Evolutionary conservation across 495 filamentous ascomycete genomes (phyloP).

Genomic region (Aspergillus baeticus): DNA sequence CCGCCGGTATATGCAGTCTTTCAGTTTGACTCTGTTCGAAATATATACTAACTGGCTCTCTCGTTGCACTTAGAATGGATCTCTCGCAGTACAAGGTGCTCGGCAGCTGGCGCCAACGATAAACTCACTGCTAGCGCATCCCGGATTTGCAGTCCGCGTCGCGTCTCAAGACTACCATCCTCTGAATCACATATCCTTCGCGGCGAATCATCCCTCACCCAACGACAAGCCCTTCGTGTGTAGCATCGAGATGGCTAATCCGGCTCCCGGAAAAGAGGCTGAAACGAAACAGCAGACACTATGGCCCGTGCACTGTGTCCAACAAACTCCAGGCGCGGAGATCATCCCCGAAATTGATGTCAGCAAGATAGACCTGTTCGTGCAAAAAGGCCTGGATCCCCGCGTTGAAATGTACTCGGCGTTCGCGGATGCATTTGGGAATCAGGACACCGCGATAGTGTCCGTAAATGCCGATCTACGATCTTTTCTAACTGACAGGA

Average conservation of each 20-base stretch:
- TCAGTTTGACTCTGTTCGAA: neutral
- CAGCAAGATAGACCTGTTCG: conserved; percentile 55
- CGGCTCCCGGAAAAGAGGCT: conserved; percentile 50
- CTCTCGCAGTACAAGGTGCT: conserved; percentile 73
- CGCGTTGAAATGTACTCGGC: conserved; percentile 89
- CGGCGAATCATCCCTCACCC: conserved; percentile 66
- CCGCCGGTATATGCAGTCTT: conserved; percentile 60
- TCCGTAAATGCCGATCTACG: conserved; percentile 58
- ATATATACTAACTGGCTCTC: neutral
- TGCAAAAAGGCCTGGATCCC: conserved; percentile 75
- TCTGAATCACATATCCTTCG: conserved; percentile 82
- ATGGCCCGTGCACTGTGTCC: conserved; percentile 91
- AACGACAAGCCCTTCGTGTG: conserved; percentile 68
- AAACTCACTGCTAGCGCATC: conserved; percentile 71
- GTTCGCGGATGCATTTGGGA: conserved; percentile 74
- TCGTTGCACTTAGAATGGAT: conserved; percentile 55
- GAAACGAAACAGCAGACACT: conserved; percentile 68
- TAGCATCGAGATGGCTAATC: conserved; percentile 64
- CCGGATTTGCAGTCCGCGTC: conserved; percentile 66
- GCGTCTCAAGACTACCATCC: conserved; percentile 94
- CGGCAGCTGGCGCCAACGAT: conserved; percentile 66
- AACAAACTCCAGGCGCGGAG: conserved; percentile 67
- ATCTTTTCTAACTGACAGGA: conserved; percentile 49
- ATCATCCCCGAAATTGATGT: conserved; percentile 72
- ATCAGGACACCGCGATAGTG: conserved; percentile 40